These are phyloP conservation scores for Solanum phureja DNA, from an alignment of 257 asterid genomes.

Conservation along the genomic window DNA sequence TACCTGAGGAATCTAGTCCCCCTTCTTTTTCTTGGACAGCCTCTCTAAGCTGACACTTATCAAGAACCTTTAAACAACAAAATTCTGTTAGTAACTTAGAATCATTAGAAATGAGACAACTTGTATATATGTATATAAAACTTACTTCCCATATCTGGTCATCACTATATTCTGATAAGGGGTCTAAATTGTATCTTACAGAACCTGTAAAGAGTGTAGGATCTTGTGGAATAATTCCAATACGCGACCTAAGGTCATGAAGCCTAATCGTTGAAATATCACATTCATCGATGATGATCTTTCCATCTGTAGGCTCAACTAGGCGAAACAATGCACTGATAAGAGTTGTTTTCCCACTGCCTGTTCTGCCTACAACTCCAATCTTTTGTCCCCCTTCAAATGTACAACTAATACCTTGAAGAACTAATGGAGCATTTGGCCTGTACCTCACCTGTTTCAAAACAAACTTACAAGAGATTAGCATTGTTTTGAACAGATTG, in stretches of 20 bases:
- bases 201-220: background rate
- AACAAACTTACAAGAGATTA: background rate
- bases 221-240: constrained; percentile 3
- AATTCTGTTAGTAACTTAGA: background rate
- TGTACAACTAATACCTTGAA: background rate
- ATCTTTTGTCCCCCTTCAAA: constrained; percentile 2
- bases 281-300: background rate
- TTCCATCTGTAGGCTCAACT: constrained; percentile 1
- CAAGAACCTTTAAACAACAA: background rate
- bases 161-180: background rate
- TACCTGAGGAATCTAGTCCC: constrained; percentile 4
- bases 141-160: constrained; percentile 8
- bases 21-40: background rate
- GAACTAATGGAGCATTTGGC: background rate
- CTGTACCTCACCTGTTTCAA: background rate
- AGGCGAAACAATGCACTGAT: background rate
- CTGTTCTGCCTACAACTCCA: constrained; percentile 11
- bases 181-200: background rate
- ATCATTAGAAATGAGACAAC: background rate
- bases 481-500: background rate
- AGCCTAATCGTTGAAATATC: background rate
- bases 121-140: background rate
- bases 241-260: background rate
- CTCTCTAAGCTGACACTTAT: constrained; percentile 7
- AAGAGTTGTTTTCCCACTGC: constrained; percentile 10